A percentile compares a stretch with the other conserved stretches of the same genome.
These are phyloP conservation scores for Talaromyces wortmannii DNA, from an alignment of 495 filamentous ascomycete genomes.

Conservation along the genomic window DNA sequence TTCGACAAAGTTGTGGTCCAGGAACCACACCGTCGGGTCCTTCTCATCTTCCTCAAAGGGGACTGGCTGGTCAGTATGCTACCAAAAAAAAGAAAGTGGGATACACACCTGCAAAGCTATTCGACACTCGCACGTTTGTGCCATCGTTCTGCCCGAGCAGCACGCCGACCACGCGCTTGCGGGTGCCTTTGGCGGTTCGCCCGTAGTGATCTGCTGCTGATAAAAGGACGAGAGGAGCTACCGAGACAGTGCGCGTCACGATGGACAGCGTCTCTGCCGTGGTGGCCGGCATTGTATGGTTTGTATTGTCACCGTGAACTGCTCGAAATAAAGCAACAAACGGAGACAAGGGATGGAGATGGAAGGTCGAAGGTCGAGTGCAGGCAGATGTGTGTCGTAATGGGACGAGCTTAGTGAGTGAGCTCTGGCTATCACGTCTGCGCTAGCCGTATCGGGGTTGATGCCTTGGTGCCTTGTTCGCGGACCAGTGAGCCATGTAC, in stretches of 20 bases:
- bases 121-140: constrained; percentile 91
- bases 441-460: too few relatives aligned
- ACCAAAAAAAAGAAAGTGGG: background rate
- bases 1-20: constrained; percentile 99
- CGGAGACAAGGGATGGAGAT: background rate
- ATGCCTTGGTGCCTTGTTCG: too few relatives aligned
- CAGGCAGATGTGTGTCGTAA: too few relatives aligned
- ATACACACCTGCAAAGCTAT: constrained; percentile 88
- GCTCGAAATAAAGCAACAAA: too few relatives aligned
- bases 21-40: constrained; percentile 97
- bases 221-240: constrained; percentile 95
- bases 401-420: too few relatives aligned
- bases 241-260: constrained; percentile 87
- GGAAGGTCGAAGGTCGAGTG: background rate
- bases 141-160: constrained; percentile 93
- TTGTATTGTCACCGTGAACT: too few relatives aligned
- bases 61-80: constrained; percentile 31
- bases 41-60: constrained; percentile 99
- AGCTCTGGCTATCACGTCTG: too few relatives aligned
- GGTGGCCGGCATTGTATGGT: constrained; percentile 76
- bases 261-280: constrained; percentile 91
- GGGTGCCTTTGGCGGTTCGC: constrained; percentile 78
- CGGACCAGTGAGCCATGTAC: too few relatives aligned
- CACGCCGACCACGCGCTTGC: constrained; percentile 94
- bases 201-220: constrained; percentile 98